Evolutionary conservation across 2,329 filamentous ascomycete species (phyloP).

Genomic region (Aspergillus aculeatus): DNA sequence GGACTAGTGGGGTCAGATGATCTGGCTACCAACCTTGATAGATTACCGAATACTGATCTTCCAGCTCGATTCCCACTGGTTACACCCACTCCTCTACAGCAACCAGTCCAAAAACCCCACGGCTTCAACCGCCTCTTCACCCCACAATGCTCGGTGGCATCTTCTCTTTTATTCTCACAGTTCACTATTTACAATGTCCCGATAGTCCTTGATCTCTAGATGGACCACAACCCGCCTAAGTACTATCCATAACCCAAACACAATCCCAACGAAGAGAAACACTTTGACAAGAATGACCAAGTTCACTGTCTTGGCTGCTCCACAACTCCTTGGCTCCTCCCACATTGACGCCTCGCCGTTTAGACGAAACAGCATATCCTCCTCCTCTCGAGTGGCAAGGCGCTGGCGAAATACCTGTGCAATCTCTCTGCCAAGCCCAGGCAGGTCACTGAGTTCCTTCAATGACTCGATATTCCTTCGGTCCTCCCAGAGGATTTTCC

Average conservation of each 20-base stretch:
- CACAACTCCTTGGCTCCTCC: neutral
- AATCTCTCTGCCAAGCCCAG: neutral
- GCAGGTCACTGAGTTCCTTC: neutral
- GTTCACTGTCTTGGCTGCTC: neutral
- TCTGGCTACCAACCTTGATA: neutral
- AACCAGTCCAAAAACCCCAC: too few species aligned
- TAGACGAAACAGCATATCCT: neutral
- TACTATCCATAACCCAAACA: neutral
- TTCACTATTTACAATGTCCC: neutral
- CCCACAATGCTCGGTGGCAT: neutral
- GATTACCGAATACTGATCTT: too few species aligned
- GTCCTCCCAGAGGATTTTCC: neutral
- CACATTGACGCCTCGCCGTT: neutral
- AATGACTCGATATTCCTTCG: neutral
- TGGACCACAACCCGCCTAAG: neutral
- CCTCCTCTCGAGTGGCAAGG: neutral
- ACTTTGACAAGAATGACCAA: neutral
- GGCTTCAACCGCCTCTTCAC: too few species aligned
- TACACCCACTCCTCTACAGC: too few species aligned
- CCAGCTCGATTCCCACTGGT: too few species aligned
- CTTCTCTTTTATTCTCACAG: neutral
- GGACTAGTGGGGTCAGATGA: neutral
- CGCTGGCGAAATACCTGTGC: neutral
- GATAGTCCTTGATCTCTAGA: neutral
- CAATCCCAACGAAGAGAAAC: neutral